Conservation (phyloP, 2,329 filamentous ascomycete species). For the Nannizzia gypsea region DNA sequence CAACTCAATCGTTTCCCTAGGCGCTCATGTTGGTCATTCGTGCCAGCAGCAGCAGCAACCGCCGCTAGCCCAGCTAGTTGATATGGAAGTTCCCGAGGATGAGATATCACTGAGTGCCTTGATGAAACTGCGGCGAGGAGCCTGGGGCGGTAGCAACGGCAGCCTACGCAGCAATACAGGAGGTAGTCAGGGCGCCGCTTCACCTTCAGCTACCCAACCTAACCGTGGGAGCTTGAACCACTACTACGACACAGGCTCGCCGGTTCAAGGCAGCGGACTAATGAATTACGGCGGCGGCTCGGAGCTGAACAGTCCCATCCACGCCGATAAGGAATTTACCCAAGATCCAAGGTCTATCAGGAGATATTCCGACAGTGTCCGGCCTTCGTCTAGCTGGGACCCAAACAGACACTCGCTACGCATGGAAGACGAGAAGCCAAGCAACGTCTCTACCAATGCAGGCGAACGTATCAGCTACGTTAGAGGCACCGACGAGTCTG, state of each 20-base stretch:
- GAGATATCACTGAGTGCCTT: conserved; percentile 65
- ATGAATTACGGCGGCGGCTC: background rate
- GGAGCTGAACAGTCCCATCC: background rate
- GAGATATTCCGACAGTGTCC: background rate
- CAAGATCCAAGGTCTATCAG: background rate
- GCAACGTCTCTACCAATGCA: background rate
- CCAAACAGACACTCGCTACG: background rate
- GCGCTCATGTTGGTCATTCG: conserved; percentile 40
- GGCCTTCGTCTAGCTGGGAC: background rate
- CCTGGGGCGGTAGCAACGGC: conserved; percentile 70
- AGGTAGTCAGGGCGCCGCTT: conserved; percentile 26
- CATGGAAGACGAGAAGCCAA: background rate
- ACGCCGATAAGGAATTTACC: background rate
- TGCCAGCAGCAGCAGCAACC: conserved; percentile 51
- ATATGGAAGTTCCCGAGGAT: conserved; percentile 47
- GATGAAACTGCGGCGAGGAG: conserved; percentile 58
- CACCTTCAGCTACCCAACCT: conserved; percentile 22
- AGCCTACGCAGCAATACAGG: conserved; percentile 49
- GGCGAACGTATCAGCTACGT: conserved; percentile 27
- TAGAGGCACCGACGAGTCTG: conserved; percentile 20
- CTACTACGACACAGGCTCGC: conserved; percentile 20
- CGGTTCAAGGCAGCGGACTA: background rate
- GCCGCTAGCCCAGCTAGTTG: conserved; percentile 63
- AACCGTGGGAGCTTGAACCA: conserved; percentile 26
- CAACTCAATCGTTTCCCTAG: conserved; percentile 73